These are phyloP conservation scores for Arthrobotrys musiformis DNA, from an alignment of 2,329 filamentous ascomycete genomes.

Conservation along the genomic window DNA sequence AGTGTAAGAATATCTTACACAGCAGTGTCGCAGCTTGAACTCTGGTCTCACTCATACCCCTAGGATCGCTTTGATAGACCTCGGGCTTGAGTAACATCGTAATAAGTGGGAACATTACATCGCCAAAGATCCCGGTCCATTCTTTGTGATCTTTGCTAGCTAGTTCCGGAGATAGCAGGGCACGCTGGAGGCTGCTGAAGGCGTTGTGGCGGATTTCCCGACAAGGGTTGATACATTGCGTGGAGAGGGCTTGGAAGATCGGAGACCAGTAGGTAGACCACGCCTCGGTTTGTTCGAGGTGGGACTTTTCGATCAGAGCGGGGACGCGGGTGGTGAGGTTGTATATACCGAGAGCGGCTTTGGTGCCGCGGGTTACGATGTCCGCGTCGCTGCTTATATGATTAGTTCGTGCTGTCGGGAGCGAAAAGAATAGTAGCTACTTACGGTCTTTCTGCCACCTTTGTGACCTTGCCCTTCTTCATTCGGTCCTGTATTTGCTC, in stretches of 20 bases:
- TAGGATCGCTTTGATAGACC: constrained; percentile 87
- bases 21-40: constrained; percentile 90
- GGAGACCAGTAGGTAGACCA: constrained; percentile 99
- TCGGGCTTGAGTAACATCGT: constrained; percentile 89
- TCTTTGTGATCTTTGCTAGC: constrained; percentile 85
- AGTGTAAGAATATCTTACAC: constrained; percentile 95
- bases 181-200: constrained; percentile 84
- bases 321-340: constrained; percentile 84
- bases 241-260: constrained; percentile 86
- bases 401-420: neutral
- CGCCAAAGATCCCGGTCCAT: constrained; percentile 94
- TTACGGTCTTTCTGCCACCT: constrained; percentile 57
- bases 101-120: constrained; percentile 93
- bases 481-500: constrained; percentile 75
- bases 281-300: constrained; percentile 86
- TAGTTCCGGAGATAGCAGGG: constrained; percentile 84
- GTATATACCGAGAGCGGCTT: constrained; percentile 83
- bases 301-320: constrained; percentile 88
- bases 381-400: constrained; percentile 68
- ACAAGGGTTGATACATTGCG: constrained; percentile 93
- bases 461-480: constrained; percentile 58
- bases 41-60: constrained; percentile 94
- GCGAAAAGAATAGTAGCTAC: constrained; percentile 2
- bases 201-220: constrained; percentile 91
- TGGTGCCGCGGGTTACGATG: constrained; percentile 79